A percentile compares a stretch with the other conserved stretches of the same genome.
Evolutionary conservation across 2,329 filamentous ascomycete species (phyloP).

Genomic region (Aspergillus hortae): DNA sequence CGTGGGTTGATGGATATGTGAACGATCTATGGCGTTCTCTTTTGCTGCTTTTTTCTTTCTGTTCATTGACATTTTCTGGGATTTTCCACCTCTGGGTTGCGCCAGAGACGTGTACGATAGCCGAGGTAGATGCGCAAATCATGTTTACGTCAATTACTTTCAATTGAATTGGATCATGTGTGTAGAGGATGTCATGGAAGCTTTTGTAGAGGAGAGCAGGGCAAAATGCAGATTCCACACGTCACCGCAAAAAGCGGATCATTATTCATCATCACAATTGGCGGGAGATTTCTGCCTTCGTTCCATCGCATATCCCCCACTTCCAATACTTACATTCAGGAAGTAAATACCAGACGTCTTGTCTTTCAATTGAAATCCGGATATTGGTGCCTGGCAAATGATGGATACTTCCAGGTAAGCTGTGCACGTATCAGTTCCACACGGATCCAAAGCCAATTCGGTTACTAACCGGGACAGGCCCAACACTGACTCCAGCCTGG

Average conservation of each 20-base stretch:
- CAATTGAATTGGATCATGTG: too few relatives aligned
- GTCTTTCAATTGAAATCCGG: too few relatives aligned
- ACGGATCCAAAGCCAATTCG: constrained; percentile 3
- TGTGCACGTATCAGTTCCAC: background rate
- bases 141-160: too few relatives aligned
- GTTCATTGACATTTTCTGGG: background rate
- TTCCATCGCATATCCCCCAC: background rate
- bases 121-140: background rate
- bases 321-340: background rate
- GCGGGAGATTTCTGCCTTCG: background rate
- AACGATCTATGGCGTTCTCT: background rate
- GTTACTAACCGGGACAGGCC: constrained; percentile 1
- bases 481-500: constrained; percentile 15
- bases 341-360: background rate
- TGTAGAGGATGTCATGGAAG: background rate
- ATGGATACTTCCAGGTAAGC: background rate
- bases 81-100: background rate
- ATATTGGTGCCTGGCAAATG: background rate
- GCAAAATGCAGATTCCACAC: background rate
- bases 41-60: background rate
- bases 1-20: background rate
- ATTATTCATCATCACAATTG: background rate
- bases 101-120: constrained; percentile 4
- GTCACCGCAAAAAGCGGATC: background rate
- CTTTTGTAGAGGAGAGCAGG: background rate